phyloP scores from a whole-genome alignment of 1,284 basidiomycete genomes.

The Boletellus sp. region DNA sequence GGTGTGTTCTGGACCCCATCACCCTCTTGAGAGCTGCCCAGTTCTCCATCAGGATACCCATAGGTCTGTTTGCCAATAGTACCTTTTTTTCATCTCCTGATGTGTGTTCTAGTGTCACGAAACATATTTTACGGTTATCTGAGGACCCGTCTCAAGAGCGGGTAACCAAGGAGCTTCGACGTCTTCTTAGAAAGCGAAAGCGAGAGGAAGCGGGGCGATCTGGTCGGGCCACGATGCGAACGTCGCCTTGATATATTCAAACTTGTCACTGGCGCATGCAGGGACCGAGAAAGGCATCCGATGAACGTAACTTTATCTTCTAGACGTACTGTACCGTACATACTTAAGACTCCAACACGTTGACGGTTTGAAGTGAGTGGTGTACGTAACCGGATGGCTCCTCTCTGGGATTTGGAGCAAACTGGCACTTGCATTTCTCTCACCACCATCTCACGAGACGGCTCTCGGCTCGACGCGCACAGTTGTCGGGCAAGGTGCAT shows the following conservation, averaged over 20 bases:
- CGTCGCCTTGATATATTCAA: not conserved
- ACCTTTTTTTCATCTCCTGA: constrained; percentile 6
- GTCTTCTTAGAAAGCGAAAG: constrained; percentile 44
- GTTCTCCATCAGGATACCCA: constrained; percentile 44
- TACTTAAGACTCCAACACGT: too few species aligned
- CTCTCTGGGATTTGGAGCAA: constrained; percentile 13
- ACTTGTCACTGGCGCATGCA: too few species aligned
- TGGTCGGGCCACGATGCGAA: constrained; percentile 7
- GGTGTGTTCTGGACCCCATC: constrained; percentile 45
- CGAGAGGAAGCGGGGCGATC: constrained; percentile 10
- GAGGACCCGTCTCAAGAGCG: constrained; percentile 35
- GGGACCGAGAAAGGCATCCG: not conserved
- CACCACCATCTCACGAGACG: constrained; percentile 20
- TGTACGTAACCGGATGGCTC: constrained; percentile 30
- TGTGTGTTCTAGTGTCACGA: constrained; percentile 38
- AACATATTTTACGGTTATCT: constrained; percentile 48
- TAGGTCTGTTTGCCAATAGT: constrained; percentile 39
- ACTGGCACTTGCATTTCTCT: constrained; percentile 18
- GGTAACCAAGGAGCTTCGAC: constrained; percentile 42
- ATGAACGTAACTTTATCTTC: constrained; percentile 9
- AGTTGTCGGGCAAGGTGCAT: constrained; percentile 12
- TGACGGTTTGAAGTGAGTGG: not conserved
- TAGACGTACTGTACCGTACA: not conserved
- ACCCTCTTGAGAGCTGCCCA: constrained; percentile 53
- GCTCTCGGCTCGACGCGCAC: constrained; percentile 12